A percentile compares a stretch with the other conserved stretches of the same genome.
Evolutionary conservation across 345 rosid genomes (phyloP).

Genomic region (Salix dunnii): DNA sequence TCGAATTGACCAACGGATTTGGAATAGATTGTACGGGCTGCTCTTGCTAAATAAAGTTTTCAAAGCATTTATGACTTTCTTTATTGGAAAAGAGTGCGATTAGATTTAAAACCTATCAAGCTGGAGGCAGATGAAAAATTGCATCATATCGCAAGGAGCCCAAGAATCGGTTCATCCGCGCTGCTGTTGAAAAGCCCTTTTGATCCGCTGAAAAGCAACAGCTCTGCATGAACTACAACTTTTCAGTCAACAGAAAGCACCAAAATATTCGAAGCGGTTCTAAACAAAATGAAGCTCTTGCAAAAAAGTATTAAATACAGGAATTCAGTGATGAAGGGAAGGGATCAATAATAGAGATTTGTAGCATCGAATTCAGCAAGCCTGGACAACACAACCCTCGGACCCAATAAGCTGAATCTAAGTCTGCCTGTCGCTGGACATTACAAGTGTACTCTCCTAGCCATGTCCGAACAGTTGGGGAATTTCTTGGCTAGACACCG

Average conservation of each 20-base stretch:
- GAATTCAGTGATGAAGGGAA: not conserved
- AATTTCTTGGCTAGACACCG: not conserved
- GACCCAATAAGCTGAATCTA: not conserved
- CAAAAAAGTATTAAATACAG: not conserved
- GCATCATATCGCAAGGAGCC: not conserved
- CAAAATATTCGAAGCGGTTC: not conserved
- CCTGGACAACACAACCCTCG: not conserved
- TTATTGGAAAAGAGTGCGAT: not conserved
- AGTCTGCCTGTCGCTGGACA: too few species aligned
- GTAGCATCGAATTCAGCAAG: not conserved
- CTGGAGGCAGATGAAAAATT: not conserved
- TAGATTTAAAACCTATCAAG: not conserved
- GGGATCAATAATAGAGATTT: not conserved
- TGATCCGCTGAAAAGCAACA: not conserved
- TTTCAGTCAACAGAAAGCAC: not conserved
- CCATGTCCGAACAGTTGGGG: not conserved
- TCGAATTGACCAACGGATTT: not conserved
- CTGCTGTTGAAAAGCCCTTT: slow-evolving; percentile 1
- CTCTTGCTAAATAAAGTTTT: not conserved
- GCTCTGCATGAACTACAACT: slow-evolving; percentile 1
- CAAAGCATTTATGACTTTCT: not conserved
- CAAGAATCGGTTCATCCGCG: not conserved
- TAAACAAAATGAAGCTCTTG: not conserved
- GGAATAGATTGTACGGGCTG: not conserved
- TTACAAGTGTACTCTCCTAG: not conserved